Percentiles rank a stretch among this genome's conserved stretches.
These are phyloP conservation scores for Linaria vulgaris DNA, from an alignment of 257 asterid species.

Conservation along the genomic window DNA sequence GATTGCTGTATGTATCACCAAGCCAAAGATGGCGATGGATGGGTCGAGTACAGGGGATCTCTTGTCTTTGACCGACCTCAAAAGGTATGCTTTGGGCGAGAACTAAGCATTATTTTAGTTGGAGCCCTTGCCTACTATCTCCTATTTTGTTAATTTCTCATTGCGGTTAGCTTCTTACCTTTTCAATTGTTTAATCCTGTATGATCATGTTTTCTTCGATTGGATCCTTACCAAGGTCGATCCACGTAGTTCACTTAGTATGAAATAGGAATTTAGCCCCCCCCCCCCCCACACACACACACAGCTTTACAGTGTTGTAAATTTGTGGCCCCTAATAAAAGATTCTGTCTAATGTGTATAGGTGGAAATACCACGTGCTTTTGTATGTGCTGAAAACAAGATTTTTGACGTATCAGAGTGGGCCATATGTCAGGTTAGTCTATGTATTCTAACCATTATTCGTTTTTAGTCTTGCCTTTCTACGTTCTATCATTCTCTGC, in stretches of 20 bases:
- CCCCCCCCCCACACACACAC: too few species aligned
- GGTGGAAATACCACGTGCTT: conserved; percentile 97
- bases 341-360: conserved; percentile 25
- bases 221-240: conserved; percentile 20
- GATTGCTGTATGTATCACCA: conserved; percentile 99
- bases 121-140: conserved; percentile 4
- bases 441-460: neutral
- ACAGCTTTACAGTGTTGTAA: too few species aligned
- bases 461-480: neutral
- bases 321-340: neutral
- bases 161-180: neutral
- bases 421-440: conserved; percentile 97
- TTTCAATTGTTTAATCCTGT: neutral
- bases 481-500: neutral
- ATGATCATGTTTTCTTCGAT: conserved; percentile 1
- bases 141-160: conserved; percentile 1
- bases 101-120: conserved; percentile 6
- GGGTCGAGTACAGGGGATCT: conserved; percentile 97
- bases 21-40: conserved; percentile 99
- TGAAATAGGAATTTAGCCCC: neutral
- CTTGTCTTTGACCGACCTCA: conserved; percentile 73
- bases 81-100: conserved; percentile 41
- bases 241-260: conserved; percentile 14
- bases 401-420: conserved; percentile 97
- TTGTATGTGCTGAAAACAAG: conserved; percentile 96